A percentile compares a stretch with the other conserved stretches of the same genome.
These are phyloP conservation scores for Acrasis kona DNA, from an alignment of 78 protist species.

Conservation along the genomic window DNA sequence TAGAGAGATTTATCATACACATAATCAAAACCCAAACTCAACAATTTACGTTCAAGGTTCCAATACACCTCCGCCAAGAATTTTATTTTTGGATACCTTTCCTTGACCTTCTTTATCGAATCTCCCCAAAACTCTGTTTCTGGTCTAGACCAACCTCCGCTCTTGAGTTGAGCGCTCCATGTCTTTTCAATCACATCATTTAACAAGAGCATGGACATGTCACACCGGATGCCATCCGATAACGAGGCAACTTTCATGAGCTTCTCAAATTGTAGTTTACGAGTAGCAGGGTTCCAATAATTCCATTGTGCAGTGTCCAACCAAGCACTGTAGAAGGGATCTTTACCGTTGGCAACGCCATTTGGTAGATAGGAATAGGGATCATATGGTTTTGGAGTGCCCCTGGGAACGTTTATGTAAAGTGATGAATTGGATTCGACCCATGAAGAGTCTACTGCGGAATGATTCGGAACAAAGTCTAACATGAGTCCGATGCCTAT, in stretches of 20 bases:
- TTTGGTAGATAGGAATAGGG: conserved; percentile 27
- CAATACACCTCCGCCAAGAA: conserved; percentile 75
- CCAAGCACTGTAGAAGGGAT: conserved; percentile 33
- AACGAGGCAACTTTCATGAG: conserved; percentile 35
- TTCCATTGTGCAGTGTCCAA: conserved; percentile 68
- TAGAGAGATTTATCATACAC: conserved; percentile 73
- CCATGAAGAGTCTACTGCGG: conserved; percentile 57
- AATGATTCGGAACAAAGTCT: conserved; percentile 84
- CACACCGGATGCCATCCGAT: conserved; percentile 73
- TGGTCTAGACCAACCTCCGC: conserved; percentile 62
- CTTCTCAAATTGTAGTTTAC: neutral
- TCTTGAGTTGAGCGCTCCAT: conserved; percentile 43
- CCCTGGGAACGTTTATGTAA: conserved; percentile 47
- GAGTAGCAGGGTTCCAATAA: conserved; percentile 57
- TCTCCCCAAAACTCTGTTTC: conserved; percentile 59
- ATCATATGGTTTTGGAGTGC: conserved; percentile 41
- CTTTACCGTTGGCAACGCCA: conserved; percentile 75
- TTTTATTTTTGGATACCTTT: conserved; percentile 34
- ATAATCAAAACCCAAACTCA: conserved; percentile 67
- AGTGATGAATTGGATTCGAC: conserved; percentile 16
- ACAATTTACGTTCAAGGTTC: conserved; percentile 36
- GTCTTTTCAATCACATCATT: conserved; percentile 46
- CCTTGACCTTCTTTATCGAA: conserved; percentile 60
- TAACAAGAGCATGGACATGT: conserved; percentile 75
- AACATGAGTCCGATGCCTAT: conserved; percentile 55